Evolutionary conservation across 805 yeast species (phyloP).

Genomic region (Teunomyces panamensis): DNA sequence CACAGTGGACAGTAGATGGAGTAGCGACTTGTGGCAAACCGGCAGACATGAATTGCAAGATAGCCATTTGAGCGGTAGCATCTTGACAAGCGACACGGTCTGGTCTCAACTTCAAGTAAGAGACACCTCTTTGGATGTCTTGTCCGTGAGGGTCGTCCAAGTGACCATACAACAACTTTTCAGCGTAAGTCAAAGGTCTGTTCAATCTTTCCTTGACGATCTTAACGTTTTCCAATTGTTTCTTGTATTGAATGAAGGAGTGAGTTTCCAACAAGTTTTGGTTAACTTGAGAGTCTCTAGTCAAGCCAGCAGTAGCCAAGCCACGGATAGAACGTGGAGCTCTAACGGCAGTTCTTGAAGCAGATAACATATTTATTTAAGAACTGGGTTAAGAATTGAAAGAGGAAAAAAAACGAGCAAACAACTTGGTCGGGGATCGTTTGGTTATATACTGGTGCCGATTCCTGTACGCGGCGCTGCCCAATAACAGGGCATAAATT

Average conservation of each 20-base stretch:
- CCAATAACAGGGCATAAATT: conserved; percentile 3
- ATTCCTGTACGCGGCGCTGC: background rate
- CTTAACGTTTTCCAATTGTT: conserved; percentile 82
- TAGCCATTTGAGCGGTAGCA: conserved; percentile 98
- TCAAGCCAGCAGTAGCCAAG: conserved; percentile 51
- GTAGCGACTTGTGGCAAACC: conserved; percentile 89
- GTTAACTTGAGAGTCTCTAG: conserved; percentile 70
- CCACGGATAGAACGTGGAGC: conserved; percentile 40
- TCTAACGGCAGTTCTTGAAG: conserved; percentile 37
- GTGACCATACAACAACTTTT: conserved; percentile 92
- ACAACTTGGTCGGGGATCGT: conserved; percentile 5
- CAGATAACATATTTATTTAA: conserved; percentile 36
- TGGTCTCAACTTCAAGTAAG: conserved; percentile 91
- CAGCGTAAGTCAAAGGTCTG: conserved; percentile 93
- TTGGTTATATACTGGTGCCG: conserved; percentile 4
- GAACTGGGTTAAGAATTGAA: conserved; percentile 5
- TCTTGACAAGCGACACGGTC: conserved; percentile 99
- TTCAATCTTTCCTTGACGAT: conserved; percentile 77
- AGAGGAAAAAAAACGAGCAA: conserved; percentile 1
- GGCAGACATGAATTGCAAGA: conserved; percentile 94
- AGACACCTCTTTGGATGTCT: conserved; percentile 79
- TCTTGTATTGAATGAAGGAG: conserved; percentile 88
- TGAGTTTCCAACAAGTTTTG: conserved; percentile 79
- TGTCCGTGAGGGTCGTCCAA: conserved; percentile 89
- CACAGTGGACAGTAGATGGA: conserved; percentile 96